Evolutionary conservation across 108 stramenopile species (phyloP).

Genomic region (Skeletonema potamos): DNA sequence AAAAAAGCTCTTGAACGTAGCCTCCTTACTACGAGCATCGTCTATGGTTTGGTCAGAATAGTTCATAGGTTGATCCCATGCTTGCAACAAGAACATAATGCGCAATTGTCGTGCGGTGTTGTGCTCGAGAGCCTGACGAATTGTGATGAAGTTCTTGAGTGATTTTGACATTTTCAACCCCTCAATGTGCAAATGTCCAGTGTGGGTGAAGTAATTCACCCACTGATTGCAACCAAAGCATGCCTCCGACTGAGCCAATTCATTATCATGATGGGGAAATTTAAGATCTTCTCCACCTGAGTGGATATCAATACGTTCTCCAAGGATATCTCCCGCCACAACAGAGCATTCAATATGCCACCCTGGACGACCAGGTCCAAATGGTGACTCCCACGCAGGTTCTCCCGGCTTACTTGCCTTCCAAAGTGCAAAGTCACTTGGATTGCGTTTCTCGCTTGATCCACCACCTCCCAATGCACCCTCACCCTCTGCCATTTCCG

Average conservation of each 20-base stretch:
- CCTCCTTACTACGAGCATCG: conserved; percentile 90
- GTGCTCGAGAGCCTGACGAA: conserved; percentile 85
- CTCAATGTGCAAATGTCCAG: conserved; percentile 94
- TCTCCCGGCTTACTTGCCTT: conserved; percentile 94
- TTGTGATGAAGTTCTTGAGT: conserved; percentile 96
- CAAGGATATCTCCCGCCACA: conserved; percentile 91
- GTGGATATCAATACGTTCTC: conserved; percentile 88
- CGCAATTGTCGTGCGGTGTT: conserved; percentile 88
- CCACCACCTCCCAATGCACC: conserved; percentile 72
- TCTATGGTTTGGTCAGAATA: conserved; percentile 95
- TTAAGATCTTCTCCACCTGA: conserved; percentile 97
- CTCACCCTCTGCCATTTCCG: conserved; percentile 94
- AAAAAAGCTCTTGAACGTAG: conserved; percentile 90
- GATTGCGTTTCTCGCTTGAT: conserved; percentile 75
- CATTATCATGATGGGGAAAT: conserved; percentile 99
- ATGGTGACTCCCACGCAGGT: conserved; percentile 96
- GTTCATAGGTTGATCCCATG: conserved; percentile 95
- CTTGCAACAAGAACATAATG: conserved; percentile 92
- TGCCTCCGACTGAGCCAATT: conserved; percentile 95
- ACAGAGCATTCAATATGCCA: conserved; percentile 99
- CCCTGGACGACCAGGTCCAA: conserved; percentile 96
- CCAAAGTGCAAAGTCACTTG: conserved; percentile 98
- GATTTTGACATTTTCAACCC: conserved; percentile 97
- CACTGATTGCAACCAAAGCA: conserved; percentile 79
- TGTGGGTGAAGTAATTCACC: conserved; percentile 94